phyloP scores from a whole-genome alignment of 345 rosid species.

The Eucalyptus cloeziana region DNA sequence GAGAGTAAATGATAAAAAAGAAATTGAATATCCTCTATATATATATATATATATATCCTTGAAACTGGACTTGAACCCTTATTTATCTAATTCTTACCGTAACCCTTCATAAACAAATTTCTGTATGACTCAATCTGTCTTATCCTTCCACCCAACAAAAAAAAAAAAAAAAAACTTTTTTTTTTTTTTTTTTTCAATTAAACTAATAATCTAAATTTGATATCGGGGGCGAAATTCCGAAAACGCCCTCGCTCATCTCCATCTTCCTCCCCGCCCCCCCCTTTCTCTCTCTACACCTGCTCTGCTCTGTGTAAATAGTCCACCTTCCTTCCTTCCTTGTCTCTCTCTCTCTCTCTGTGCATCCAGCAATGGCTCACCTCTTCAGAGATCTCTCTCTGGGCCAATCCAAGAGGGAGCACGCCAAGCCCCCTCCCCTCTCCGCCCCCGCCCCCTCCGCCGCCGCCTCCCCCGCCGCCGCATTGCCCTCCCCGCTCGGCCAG shows the following conservation, averaged over 20 bases:
- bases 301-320: background rate
- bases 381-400: constrained; percentile 92
- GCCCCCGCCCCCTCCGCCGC: constrained; percentile 12
- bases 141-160: background rate
- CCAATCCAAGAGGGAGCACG: constrained; percentile 67
- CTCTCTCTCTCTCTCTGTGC: background rate
- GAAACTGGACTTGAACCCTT: background rate
- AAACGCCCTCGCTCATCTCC: background rate
- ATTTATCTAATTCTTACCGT: background rate
- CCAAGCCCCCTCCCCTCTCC: constrained; percentile 4
- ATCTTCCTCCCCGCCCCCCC: background rate
- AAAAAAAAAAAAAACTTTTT: rapidly evolving
- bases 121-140: background rate
- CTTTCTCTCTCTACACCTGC: background rate
- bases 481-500: constrained; percentile 72
- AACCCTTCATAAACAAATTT: background rate
- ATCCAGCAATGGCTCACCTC: constrained; percentile 69
- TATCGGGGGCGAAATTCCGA: background rate
- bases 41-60: background rate
- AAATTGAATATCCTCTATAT: no score
- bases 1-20: no score
- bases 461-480: constrained; percentile 25
- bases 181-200: background rate
- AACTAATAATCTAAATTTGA: background rate
- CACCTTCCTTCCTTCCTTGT: background rate